Conservation (phyloP, 1,284 basidiomycete genomes). For the Irpex rosettiformis region DNA sequence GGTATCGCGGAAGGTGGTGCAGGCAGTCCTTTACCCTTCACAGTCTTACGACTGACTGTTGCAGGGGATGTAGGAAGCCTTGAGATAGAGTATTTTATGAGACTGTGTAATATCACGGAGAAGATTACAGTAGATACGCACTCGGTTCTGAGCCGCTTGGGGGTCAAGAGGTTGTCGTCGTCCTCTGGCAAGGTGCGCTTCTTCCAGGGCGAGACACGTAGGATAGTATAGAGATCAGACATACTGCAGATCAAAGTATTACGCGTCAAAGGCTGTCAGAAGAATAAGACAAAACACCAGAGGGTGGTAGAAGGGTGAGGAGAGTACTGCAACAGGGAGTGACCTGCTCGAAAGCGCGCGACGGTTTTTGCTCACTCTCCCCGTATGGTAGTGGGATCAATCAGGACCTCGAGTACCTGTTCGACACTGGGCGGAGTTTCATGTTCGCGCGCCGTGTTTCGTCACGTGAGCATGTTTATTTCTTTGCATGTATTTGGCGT, state of each 20-base stretch:
- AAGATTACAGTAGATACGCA: slow-evolving; percentile 29
- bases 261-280: slow-evolving; percentile 12
- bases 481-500: no score
- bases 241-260: slow-evolving; percentile 30
- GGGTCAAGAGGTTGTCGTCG: slow-evolving; percentile 53
- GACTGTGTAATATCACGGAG: no score
- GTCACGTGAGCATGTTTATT: no score
- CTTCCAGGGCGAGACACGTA: slow-evolving; percentile 64
- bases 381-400: no score
- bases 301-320: slow-evolving; percentile 15
- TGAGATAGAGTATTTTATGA: slow-evolving; percentile 3
- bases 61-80: slow-evolving; percentile 58
- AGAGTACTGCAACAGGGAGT: neutral
- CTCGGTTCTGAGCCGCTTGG: slow-evolving; percentile 63
- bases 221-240: slow-evolving; percentile 59
- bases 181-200: slow-evolving; percentile 47
- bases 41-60: slow-evolving; percentile 33
- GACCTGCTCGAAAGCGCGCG: no score
- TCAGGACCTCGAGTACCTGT: no score
- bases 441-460: no score
- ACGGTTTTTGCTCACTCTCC: no score
- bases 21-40: slow-evolving; percentile 17
- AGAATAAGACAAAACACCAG: slow-evolving; percentile 13
- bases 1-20: slow-evolving; percentile 25
- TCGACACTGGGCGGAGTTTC: no score